Percentiles rank a stretch among this genome's conserved stretches.
These are phyloP conservation scores for Camelina hispida DNA, from an alignment of 345 rosid genomes.

Conservation along the genomic window DNA sequence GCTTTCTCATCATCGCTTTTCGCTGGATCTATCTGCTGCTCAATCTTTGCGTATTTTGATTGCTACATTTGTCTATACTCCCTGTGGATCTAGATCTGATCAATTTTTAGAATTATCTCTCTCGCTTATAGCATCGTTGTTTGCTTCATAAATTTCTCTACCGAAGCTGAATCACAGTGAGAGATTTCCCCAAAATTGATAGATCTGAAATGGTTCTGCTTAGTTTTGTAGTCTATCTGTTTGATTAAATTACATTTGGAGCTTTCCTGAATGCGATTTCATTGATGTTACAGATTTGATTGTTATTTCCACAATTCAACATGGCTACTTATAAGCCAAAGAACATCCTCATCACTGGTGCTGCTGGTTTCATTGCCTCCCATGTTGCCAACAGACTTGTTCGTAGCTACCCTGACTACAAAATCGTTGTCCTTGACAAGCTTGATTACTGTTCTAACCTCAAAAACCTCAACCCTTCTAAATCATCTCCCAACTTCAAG, in stretches of 20 bases:
- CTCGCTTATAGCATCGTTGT: neutral
- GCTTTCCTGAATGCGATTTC: neutral
- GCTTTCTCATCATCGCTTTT: neutral
- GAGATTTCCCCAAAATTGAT: neutral
- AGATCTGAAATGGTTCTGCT: constrained; percentile 18
- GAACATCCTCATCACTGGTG: constrained; percentile 88
- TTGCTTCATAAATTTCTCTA: neutral
- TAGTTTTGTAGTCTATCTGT: constrained; percentile 15
- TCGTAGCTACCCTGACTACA: constrained; percentile 80
- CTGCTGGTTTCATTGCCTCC: constrained; percentile 86
- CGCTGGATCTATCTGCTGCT: neutral
- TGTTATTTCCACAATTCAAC: neutral
- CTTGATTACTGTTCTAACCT: constrained; percentile 88
- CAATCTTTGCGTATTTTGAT: constrained; percentile 15
- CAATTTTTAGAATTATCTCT: neutral
- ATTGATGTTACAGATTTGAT: constrained; percentile 28
- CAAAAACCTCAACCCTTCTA: constrained; percentile 71
- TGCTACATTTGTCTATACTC: constrained; percentile 20
- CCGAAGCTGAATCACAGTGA: neutral
- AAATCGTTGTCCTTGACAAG: constrained; percentile 90
- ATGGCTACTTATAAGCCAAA: constrained; percentile 70
- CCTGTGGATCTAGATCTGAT: constrained; percentile 41
- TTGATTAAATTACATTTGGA: constrained; percentile 14
- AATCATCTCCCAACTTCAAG: constrained; percentile 79
- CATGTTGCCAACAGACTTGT: constrained; percentile 78